Percentiles rank a stretch among this genome's conserved stretches.
Evolutionary conservation across 2,329 filamentous ascomycete genomes (phyloP).

Genomic region (Dothistroma pini): DNA sequence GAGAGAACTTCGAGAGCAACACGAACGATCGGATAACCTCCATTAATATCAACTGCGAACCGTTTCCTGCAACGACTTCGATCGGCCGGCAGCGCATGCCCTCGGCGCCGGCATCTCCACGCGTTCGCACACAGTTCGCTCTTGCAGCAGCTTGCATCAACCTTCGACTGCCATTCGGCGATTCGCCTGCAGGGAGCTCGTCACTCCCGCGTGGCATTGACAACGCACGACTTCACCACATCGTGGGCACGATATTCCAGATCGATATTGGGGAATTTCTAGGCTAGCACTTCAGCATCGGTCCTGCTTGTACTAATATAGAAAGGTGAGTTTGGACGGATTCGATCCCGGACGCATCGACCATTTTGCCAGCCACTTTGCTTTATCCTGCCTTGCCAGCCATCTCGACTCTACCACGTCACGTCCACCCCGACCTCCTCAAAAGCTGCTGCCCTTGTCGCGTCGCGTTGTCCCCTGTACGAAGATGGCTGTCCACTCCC

Average conservation of each 20-base stretch:
- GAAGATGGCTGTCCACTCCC: not conserved
- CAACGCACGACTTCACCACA: not conserved
- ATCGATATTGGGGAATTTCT: not conserved
- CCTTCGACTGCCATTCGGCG: not conserved
- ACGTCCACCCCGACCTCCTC: slow-evolving; percentile 1
- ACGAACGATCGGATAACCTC: not conserved
- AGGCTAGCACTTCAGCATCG: not conserved
- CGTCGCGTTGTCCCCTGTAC: slow-evolving; percentile 6
- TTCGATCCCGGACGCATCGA: not conserved
- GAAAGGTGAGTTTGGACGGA: slow-evolving; percentile 4
- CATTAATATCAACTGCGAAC: not conserved
- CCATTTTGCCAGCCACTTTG: not conserved
- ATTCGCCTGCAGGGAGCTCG: not conserved
- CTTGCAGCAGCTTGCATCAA: not conserved
- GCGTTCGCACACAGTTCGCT: not conserved
- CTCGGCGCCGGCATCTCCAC: not conserved
- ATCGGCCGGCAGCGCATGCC: not conserved
- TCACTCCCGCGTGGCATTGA: slow-evolving; percentile 1
- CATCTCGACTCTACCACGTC: slow-evolving; percentile 6
- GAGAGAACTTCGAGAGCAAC: not conserved
- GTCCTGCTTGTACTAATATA: slow-evolving; percentile 6
- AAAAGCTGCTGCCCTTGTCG: slow-evolving; percentile 1
- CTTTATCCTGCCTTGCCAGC: slow-evolving; percentile 4
- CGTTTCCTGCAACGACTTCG: not conserved
- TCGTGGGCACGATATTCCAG: not conserved